Evolutionary conservation across 352 stramenopile genomes (phyloP).

Genomic region (Bremia lactucae): DNA sequence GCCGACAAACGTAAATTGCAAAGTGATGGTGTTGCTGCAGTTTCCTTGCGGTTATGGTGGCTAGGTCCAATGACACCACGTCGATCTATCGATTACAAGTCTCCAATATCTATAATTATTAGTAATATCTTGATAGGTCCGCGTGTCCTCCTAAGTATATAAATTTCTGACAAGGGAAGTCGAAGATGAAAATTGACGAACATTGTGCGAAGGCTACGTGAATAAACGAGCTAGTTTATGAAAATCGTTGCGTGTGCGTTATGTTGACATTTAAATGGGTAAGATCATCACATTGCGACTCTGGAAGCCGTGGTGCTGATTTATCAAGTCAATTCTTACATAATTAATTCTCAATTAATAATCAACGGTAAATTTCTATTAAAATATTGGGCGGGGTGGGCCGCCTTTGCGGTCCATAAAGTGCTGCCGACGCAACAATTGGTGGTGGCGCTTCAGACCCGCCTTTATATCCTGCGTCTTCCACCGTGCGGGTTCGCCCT

Average conservation of each 20-base stretch:
- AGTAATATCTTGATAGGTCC: too few species aligned
- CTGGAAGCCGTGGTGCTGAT: slow-evolving; percentile 46
- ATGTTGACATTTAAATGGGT: slow-evolving; percentile 63
- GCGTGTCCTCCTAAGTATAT: too few species aligned
- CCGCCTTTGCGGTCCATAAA: slow-evolving; percentile 75
- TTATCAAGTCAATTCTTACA: not conserved
- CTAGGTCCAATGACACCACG: too few species aligned
- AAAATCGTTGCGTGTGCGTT: slow-evolving; percentile 78
- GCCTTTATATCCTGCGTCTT: slow-evolving; percentile 63
- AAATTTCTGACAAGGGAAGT: too few species aligned
- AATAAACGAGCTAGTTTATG: slow-evolving; percentile 77
- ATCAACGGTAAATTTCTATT: slow-evolving; percentile 5
- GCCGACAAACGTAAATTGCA: too few species aligned
- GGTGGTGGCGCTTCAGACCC: slow-evolving; percentile 59
- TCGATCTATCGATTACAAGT: too few species aligned
- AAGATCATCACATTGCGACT: slow-evolving; percentile 58
- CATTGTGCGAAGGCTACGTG: slow-evolving; percentile 78
- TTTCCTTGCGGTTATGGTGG: too few species aligned
- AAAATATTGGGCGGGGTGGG: slow-evolving; percentile 32
- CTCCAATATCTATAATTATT: too few species aligned
- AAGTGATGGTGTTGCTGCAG: too few species aligned
- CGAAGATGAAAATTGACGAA: too few species aligned
- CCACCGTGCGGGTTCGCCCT: slow-evolving; percentile 50
- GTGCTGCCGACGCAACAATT: slow-evolving; percentile 72
- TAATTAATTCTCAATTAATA: not conserved